phyloP scores from a whole-genome alignment of 164 flowering plant genomes.

The Chimonanthus praecox region DNA sequence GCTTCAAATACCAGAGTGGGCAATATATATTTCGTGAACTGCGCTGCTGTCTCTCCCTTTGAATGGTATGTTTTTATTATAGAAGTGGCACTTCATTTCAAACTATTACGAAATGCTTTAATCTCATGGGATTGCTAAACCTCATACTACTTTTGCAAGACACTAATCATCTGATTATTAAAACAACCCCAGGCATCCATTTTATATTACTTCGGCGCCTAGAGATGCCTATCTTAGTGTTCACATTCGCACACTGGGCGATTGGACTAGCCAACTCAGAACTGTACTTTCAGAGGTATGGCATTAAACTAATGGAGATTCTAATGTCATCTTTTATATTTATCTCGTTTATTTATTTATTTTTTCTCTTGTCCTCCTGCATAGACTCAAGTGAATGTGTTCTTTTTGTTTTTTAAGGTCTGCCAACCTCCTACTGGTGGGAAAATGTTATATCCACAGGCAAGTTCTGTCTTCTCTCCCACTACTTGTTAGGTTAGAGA shows the following conservation, averaged over 20 bases:
- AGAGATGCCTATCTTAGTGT: constrained; percentile 31
- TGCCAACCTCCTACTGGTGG: constrained; percentile 54
- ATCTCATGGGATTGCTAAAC: not conserved
- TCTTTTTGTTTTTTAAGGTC: constrained; percentile 20
- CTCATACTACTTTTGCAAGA: not conserved
- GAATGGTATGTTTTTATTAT: constrained; percentile 32
- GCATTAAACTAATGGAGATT: too few species aligned
- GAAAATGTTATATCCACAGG: constrained; percentile 15
- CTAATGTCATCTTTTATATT: too few species aligned
- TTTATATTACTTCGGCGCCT: constrained; percentile 38
- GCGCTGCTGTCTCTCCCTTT: constrained; percentile 47
- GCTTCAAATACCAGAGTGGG: constrained; percentile 49
- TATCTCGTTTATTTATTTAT: not conserved
- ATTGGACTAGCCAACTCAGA: constrained; percentile 53
- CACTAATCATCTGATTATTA: not conserved
- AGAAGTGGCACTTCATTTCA: not conserved
- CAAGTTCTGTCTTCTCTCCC: too few species aligned
- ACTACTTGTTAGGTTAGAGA: too few species aligned
- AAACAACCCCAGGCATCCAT: constrained; percentile 29
- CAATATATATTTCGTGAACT: constrained; percentile 56
- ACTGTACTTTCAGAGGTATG: constrained; percentile 57
- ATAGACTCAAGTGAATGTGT: not conserved
- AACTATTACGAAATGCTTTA: not conserved
- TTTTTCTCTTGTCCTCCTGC: not conserved
- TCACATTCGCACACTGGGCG: constrained; percentile 34